Percentiles rank a stretch among this genome's conserved stretches.
phyloP scores from a whole-genome alignment of 345 rosid species.

The Euphorbia lathyris region DNA sequence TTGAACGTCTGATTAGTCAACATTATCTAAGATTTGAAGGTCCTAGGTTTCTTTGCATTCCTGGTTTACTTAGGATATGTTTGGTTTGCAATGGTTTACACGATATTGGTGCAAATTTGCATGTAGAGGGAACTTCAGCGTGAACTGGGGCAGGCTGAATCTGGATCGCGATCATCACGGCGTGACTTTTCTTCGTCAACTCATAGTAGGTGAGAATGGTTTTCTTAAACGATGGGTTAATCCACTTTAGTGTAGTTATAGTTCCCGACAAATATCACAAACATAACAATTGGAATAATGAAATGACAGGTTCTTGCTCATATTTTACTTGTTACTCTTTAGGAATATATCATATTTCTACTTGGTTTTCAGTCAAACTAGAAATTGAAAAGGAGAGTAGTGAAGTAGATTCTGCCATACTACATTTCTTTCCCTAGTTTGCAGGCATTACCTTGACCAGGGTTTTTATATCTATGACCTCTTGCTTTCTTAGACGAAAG shows the following conservation, averaged over 20 bases:
- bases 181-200: slow-evolving; percentile 61
- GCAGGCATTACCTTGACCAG: background rate
- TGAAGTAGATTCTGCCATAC: background rate
- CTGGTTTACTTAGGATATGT: slow-evolving; percentile 1
- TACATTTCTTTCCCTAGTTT: background rate
- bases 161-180: slow-evolving; percentile 59
- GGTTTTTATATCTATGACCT: background rate
- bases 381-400: background rate
- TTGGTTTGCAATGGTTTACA: slow-evolving; percentile 6
- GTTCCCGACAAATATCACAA: background rate
- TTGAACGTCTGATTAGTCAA: no score
- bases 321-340: background rate
- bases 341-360: background rate
- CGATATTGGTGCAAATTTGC: slow-evolving; percentile 9
- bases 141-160: slow-evolving; percentile 80
- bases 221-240: background rate
- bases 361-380: background rate
- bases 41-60: background rate
- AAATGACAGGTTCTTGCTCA: background rate
- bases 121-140: slow-evolving; percentile 82
- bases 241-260: background rate
- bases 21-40: slow-evolving; percentile 3
- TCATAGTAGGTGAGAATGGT: slow-evolving; percentile 45
- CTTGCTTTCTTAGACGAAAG: background rate
- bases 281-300: background rate